Evolutionary conservation across 768 basidiomycete genomes (phyloP), one percentile per base, ranked within the genome.

Genomic region (Lepiota subincarnata): DNA sequence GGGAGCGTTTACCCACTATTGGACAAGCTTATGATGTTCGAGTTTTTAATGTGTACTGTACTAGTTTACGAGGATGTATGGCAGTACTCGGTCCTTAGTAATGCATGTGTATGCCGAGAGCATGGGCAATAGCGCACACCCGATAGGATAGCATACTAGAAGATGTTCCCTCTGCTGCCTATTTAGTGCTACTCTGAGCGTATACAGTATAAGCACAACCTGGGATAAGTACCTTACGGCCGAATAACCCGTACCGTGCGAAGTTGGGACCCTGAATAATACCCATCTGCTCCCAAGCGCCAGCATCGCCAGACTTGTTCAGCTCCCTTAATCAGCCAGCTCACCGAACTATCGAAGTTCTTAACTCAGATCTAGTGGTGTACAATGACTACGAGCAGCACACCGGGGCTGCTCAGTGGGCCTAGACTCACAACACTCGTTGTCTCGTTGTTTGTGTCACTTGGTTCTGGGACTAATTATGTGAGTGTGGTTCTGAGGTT

Each of bases 381-480:
- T 5, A 18, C 34, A 40, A 67, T 65, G 66, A 47, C 59, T 37
- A 59, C 57, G 31, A 49, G 55, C 10, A 54, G 46, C 55, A 59
- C 58, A 2, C 70, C 71, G 5, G 60, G 65, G 19, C 60, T 76
- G 7, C 31, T 75, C 58, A 75, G 73, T 45, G 40, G 62, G 26
- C 70, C 73, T 14, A 70, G 82, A 22, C 62, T 78, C 16, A 72
- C 73, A 16, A 80, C 77, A 0, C 71, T 89, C 16, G 40, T 82
- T 35, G 74, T 75, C 19, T 82, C 83, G n/a, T 60, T 86, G 37
- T 57, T 84, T 26, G 83, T 86, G 5, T 73, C 84, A 0, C 66
- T 88, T 31, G 68, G 81, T 56, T 82, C 84, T 39, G 87, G 87
- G 20, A 87, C 87, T 6, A 87, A 86, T 59, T 89, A 89, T 75